Evolutionary conservation across 1,284 basidiomycete species (phyloP), one percentile per base, ranked within the genome.

Genomic region (Cutaneotrichosporon dermatis): DNA sequence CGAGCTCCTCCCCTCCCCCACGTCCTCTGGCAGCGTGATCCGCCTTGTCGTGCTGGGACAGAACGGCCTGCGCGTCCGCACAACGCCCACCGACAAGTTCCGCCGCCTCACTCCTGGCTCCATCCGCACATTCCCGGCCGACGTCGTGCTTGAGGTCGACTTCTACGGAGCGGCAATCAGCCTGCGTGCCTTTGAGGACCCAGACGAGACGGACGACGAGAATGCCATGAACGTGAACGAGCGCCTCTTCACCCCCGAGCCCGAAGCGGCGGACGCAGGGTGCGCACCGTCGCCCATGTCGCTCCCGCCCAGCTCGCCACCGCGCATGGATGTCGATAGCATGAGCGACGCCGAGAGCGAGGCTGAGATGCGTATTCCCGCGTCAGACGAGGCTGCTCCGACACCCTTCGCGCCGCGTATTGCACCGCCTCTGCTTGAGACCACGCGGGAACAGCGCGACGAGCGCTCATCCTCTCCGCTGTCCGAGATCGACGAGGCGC

Each of bases 31-130:
- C 25, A 25, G 25, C 25, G 25, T 25, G 8, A 16, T 57, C 0
- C 66, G 75, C 6, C 54, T 78, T 11, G 25, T 73, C n/a, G 75
- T 75, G 2, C 52, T 76, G 1, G 75, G 76, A n/a, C 76, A 77
- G 64, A 78, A 78, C 62, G 76, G 76, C n/a, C 59, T 74, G 35
- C 66, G 69, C 13, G 64, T 78, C 25, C 52, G 58, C 9, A 37
- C 51, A 8, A 15, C 37, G 5, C n/a, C 43, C 12, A 44, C 34
- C 13, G 49, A 25, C 25, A 43, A 54, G n/a, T 36, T 43, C 39
- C 54, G 57, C 33, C 59, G 66, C 3, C 51, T 66, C 12, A 36
- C 35, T 5, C 6, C 42, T 1, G 67, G 67, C 13, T 36, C 55
- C 10, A 48, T 60, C 0, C 54, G 57, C 6, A 43, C 46, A 36